phyloP scores from a whole-genome alignment of 2,329 filamentous ascomycete genomes.

The Juglanconis oblonga region DNA sequence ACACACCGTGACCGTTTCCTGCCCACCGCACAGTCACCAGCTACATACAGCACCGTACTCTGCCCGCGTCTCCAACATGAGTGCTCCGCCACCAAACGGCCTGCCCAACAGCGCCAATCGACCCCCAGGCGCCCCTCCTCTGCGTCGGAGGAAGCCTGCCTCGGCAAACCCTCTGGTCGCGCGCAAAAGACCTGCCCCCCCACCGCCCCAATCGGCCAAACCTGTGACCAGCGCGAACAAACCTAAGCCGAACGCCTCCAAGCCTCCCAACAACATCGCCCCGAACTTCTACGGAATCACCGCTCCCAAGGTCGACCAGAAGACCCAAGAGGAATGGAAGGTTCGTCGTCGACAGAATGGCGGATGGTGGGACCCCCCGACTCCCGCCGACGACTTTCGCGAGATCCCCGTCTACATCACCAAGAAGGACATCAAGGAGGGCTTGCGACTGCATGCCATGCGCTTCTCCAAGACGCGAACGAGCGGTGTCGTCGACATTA shows the following conservation, averaged over 20 bases:
- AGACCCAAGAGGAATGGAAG: slow-evolving; percentile 34
- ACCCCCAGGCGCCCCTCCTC: slow-evolving; percentile 30
- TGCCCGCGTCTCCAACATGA: slow-evolving; percentile 36
- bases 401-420: slow-evolving; percentile 74
- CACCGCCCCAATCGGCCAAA: slow-evolving; percentile 31
- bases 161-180: slow-evolving; percentile 62
- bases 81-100: slow-evolving; percentile 37
- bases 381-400: slow-evolving; percentile 43
- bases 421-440: slow-evolving; percentile 75
- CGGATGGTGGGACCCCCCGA: slow-evolving; percentile 56
- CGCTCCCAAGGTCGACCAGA: slow-evolving; percentile 23
- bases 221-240: slow-evolving; percentile 23
- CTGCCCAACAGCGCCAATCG: slow-evolving; percentile 24
- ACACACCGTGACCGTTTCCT: neutral
- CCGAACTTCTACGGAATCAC: slow-evolving; percentile 21
- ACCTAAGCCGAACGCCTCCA: slow-evolving; percentile 21
- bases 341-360: slow-evolving; percentile 44
- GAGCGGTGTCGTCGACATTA: slow-evolving; percentile 59
- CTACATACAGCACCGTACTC: neutral
- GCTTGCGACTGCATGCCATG: slow-evolving; percentile 83
- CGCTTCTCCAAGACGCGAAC: slow-evolving; percentile 65
- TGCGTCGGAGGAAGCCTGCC: slow-evolving; percentile 44
- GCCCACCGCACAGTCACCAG: neutral
- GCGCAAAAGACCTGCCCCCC: slow-evolving; percentile 48
- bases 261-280: slow-evolving; percentile 11